Base-by-base conservation (phyloP, 225 moss, liverwort and hornwort species). In the Physcomitrellopsis africana region DNA sequence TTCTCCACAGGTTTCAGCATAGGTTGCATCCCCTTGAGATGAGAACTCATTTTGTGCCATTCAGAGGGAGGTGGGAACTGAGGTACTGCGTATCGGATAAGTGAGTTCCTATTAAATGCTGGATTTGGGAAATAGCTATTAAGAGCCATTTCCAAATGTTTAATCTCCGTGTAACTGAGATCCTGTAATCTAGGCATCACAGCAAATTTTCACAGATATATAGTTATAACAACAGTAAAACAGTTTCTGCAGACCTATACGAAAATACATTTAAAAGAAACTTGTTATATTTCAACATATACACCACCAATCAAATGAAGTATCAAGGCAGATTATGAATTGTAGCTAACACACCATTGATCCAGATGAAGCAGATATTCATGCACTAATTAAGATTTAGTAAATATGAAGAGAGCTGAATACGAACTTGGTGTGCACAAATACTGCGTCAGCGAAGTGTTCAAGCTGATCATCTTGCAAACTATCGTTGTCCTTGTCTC, bases 361-460 rank as follows among this genome's bases (percentile, higher is more conserved):
- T 17, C 13, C 62, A 11, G 43, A 54, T 18, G 20, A 29, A 43
- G 54, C 0, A 13, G 11, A 41, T 27, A 68, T 41, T 52, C 17
- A 8, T 10, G 46, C 41, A 60, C 24, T 60, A 55, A 42, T 60
- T 20, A 51, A 7, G 7, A 37, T 37, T 37, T 24, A 24, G 24
- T 24, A 37, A 37, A 7, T 37, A 37, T 37, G 32, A 37, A 68
- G 27, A 65, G 80, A 64, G 27, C 59, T 29, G 44, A 54, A 45
- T 52, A 89, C 87, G 46, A 60, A 95, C 96, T 96, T 94, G 42
- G 94, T 92, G 65, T 96, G 96, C 19, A 96, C 81, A 70, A 96
- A 96, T 41, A 96, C 83, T 76, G 92, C 88, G 67, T 96, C 96
- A 26, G 94, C 87, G 62, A 91, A 96, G 67, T 74, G 89, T 60